Base-by-base conservation (phyloP, 1,139 yeast genomes). In the Pichia sp. region DNA sequence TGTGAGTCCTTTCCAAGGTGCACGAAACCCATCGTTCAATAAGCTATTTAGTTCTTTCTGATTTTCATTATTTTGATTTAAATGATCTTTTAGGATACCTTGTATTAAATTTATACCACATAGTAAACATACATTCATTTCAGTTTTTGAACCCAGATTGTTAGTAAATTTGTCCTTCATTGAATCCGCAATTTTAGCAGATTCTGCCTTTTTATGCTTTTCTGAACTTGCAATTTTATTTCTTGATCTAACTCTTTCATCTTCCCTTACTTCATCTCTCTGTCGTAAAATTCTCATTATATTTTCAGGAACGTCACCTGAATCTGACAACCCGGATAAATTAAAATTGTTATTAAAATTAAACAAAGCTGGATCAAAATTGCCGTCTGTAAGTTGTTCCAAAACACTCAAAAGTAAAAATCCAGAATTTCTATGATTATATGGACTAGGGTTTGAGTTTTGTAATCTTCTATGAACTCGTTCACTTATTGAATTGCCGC, bases 61-160 rank as follows among this genome's bases (percentile, higher is more conserved):
- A 53, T 50, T 51, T 8, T 31, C 54, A 34, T 67, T 60, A 29
- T 60, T 66, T 7, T 18, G 19, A 34, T 68, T 58, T 48, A 67
- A 63, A 60, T 77, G 83, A 27, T 72, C 78, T 0, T 64, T 68
- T 0, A 90, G 84, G 4, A 86, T 76, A 0, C 96, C 96, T 50
- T 74, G 79, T 4, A 95, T 95, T 19, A 89, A 70, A 10, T 73
- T 76, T 1, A 80, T 75, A 1, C 87, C 89, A 69, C 96, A 89
- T 46, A 85, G 67, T 45, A 79, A 80, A 68, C 96, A 89, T 1
- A 81, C 75, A 16, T 78, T 68, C 22, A 69, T 58, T 13, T 60
- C 58, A 7, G 59, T 64, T 0, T 68, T 58, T 1, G 67, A 58
- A 3, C 53, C 52, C 18, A 79, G 70, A 43, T 69, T 70, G 46